phyloP scores from a whole-genome alignment of 1,284 basidiomycete genomes.

The Abortiporus biennis region DNA sequence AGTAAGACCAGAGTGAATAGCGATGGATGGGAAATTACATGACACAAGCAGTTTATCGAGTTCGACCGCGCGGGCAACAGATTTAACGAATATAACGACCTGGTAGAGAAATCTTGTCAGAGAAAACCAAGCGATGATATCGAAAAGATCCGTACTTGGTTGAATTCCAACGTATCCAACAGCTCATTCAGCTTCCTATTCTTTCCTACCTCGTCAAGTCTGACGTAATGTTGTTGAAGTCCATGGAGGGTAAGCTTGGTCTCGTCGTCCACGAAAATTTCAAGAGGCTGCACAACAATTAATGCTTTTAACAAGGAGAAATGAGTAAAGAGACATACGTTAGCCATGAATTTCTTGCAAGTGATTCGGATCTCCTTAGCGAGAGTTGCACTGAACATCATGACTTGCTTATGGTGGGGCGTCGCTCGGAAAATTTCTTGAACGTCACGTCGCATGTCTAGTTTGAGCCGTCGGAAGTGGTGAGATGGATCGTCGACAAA shows the following conservation, averaged over 20 bases:
- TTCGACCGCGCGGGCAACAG: constrained; percentile 93
- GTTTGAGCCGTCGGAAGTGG: constrained; percentile 46
- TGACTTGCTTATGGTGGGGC: constrained; percentile 99
- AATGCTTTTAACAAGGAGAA: constrained; percentile 9
- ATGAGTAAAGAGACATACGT: constrained; percentile 51
- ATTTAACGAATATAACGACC: constrained; percentile 99
- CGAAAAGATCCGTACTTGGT: constrained; percentile 76
- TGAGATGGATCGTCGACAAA: constrained; percentile 54
- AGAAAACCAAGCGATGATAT: not conserved
- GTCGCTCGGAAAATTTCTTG: constrained; percentile 99
- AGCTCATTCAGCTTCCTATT: constrained; percentile 98
- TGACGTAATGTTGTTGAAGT: constrained; percentile 98
- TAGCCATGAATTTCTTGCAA: constrained; percentile 99
- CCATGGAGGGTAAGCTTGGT: constrained; percentile 98
- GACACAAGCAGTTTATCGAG: constrained; percentile 94
- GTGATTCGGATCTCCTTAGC: constrained; percentile 96
- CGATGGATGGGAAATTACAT: constrained; percentile 98
- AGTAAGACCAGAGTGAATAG: constrained; percentile 90
- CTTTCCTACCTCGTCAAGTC: constrained; percentile 92
- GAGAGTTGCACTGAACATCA: constrained; percentile 99
- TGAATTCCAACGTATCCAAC: constrained; percentile 96
- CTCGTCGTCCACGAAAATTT: constrained; percentile 99
- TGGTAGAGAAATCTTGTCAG: constrained; percentile 25
- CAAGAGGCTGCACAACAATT: constrained; percentile 70
- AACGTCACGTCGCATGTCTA: constrained; percentile 99